A percentile compares a stretch with the other conserved stretches of the same genome.
phyloP scores from a whole-genome alignment of 2,329 filamentous ascomycete genomes.

The Aspergillus vadensis region DNA sequence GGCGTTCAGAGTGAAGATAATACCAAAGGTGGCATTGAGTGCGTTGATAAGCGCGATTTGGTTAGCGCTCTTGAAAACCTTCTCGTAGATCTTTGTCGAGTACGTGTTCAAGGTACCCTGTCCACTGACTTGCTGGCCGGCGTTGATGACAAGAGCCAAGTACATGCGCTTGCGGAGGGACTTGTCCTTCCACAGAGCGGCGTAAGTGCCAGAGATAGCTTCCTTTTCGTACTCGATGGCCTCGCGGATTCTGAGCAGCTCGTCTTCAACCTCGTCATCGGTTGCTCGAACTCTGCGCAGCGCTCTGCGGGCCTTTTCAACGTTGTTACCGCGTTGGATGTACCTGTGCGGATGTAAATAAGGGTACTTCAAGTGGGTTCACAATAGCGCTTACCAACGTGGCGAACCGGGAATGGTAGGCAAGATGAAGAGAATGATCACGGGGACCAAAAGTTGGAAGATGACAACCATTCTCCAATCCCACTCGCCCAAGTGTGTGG shows the following conservation, averaged over 20 bases:
- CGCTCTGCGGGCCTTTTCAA: conserved; percentile 61
- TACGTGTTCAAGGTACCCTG: conserved; percentile 74
- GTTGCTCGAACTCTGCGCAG: conserved; percentile 64
- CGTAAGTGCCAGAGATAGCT: conserved; percentile 63
- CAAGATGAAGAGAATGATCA: conserved; percentile 62
- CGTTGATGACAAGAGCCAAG: conserved; percentile 67
- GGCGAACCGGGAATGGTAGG: conserved; percentile 70
- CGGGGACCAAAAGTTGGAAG: conserved; percentile 70
- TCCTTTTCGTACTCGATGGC: conserved; percentile 73
- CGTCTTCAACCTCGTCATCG: conserved; percentile 67
- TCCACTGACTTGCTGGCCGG: conserved; percentile 71
- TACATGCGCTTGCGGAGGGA: conserved; percentile 67
- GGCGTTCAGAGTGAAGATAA: conserved; percentile 72
- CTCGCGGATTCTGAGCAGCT: conserved; percentile 65
- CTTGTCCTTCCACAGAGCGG: conserved; percentile 69
- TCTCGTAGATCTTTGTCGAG: conserved; percentile 73
- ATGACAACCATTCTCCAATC: conserved; percentile 74
- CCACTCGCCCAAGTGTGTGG: conserved; percentile 64
- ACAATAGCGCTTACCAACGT: conserved; percentile 53
- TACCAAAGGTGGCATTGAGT: conserved; percentile 71
- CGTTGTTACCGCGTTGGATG: conserved; percentile 61
- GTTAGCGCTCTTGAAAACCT: conserved; percentile 61
- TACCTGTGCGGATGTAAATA: conserved; percentile 24
- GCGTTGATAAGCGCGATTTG: conserved; percentile 74
- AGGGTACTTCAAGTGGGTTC: neutral